These are phyloP conservation scores for Keithomyces neogunnii DNA, from an alignment of 2,329 filamentous ascomycete genomes.

Conservation along the genomic window DNA sequence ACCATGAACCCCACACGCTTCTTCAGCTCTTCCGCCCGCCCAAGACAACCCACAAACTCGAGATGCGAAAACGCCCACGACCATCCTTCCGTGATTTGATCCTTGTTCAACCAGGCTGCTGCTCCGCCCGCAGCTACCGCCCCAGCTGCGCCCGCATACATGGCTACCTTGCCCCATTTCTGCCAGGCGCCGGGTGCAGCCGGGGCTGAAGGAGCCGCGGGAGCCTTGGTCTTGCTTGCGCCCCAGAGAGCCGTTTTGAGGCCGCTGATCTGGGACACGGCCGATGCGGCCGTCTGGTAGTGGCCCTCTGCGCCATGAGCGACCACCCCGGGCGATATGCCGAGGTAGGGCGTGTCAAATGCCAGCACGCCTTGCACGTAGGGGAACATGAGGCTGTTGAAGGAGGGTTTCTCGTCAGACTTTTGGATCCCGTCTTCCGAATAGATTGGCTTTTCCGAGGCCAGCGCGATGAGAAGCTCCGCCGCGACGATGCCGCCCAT, in stretches of 20 bases:
- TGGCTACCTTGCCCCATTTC: constrained; percentile 75
- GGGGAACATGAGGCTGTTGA: constrained; percentile 77
- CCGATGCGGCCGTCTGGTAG: constrained; percentile 62
- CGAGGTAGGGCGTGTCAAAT: constrained; percentile 89
- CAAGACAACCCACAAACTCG: constrained; percentile 85
- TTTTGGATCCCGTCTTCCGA: constrained; percentile 34
- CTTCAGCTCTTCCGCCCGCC: constrained; percentile 73
- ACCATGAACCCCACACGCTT: constrained; percentile 62
- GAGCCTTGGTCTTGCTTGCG: constrained; percentile 10
- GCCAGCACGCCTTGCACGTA: constrained; percentile 84
- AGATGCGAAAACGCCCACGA: constrained; percentile 84
- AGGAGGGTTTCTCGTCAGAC: constrained; percentile 19
- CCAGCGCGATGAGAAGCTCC: constrained; percentile 71
- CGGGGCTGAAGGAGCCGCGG: background rate
- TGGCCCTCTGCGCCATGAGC: constrained; percentile 81
- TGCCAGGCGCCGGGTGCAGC: constrained; percentile 49
- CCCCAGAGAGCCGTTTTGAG: constrained; percentile 59
- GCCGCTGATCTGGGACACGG: constrained; percentile 58
- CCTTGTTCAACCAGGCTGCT: constrained; percentile 77
- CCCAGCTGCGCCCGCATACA: constrained; percentile 77
- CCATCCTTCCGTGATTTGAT: constrained; percentile 68
- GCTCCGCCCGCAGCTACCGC: constrained; percentile 75
- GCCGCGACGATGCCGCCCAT: constrained; percentile 94
- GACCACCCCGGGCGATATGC: constrained; percentile 74
- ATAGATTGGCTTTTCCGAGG: constrained; percentile 45